Conservation (phyloP, 1,284 basidiomycete species). For the Flammula alnicola region DNA sequence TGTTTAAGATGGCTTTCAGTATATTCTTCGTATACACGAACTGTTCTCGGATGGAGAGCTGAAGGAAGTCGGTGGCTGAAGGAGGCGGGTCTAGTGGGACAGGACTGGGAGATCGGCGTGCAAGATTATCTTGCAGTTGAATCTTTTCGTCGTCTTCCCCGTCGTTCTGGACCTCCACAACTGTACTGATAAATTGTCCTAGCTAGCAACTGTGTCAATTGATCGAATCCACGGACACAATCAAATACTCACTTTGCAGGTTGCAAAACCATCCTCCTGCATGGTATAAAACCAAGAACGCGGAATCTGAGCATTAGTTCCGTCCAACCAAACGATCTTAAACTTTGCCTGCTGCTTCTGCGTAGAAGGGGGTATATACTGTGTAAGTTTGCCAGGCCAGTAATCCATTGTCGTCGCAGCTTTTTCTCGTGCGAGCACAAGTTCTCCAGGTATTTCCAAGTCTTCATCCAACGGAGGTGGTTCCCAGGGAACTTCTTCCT, state of each 20-base stretch:
- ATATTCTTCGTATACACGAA: slow-evolving; percentile 68
- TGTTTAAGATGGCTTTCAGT: slow-evolving; percentile 58
- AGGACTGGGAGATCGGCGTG: slow-evolving; percentile 37
- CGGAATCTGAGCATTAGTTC: slow-evolving; percentile 42
- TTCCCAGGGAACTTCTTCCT: slow-evolving; percentile 33
- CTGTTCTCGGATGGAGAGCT: slow-evolving; percentile 58
- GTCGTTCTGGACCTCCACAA: slow-evolving; percentile 49
- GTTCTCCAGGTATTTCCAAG: slow-evolving; percentile 67
- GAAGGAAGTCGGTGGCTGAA: slow-evolving; percentile 42
- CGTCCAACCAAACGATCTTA: slow-evolving; percentile 60
- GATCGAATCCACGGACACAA: neutral
- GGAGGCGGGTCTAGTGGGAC: slow-evolving; percentile 44
- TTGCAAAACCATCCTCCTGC: slow-evolving; percentile 59
- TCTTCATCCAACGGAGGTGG: slow-evolving; percentile 50
- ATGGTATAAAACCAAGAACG: slow-evolving; percentile 57
- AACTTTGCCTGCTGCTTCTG: slow-evolving; percentile 47
- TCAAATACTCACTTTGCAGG: slow-evolving; percentile 51
- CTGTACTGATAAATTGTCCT: slow-evolving; percentile 55
- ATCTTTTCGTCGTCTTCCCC: slow-evolving; percentile 43
- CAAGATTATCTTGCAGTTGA: slow-evolving; percentile 17
- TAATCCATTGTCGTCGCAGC: slow-evolving; percentile 39
- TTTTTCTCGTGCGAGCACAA: slow-evolving; percentile 56
- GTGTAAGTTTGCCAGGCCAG: slow-evolving; percentile 70
- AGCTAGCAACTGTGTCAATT: no score
- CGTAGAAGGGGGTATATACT: slow-evolving; percentile 51